Conservation (phyloP, 2,329 filamentous ascomycete genomes). For the Chaetomiaceae sp. region DNA sequence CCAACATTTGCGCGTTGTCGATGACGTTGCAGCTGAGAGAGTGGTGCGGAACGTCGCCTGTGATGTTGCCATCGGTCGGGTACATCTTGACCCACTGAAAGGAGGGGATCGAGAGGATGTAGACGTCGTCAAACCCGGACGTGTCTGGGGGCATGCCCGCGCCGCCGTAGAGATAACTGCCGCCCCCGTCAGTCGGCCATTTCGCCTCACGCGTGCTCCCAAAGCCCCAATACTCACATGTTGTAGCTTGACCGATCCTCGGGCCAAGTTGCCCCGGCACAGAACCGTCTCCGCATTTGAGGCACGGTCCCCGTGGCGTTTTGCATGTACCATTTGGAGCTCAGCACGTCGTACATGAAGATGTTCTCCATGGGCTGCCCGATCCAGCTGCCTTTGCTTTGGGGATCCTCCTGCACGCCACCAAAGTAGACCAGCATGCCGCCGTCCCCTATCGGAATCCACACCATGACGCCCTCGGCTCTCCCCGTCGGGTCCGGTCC, state of each 20-base stretch:
- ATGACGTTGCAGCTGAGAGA: slow-evolving; percentile 55
- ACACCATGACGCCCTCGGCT: slow-evolving; percentile 57
- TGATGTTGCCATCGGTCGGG: slow-evolving; percentile 36
- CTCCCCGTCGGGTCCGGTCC: slow-evolving; percentile 49
- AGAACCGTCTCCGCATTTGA: slow-evolving; percentile 51
- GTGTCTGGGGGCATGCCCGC: slow-evolving; percentile 42
- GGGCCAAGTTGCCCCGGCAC: slow-evolving; percentile 56
- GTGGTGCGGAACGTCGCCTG: slow-evolving; percentile 45
- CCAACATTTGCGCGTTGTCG: slow-evolving; percentile 54
- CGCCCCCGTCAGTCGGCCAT: background rate
- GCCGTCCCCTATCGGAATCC: slow-evolving; percentile 53
- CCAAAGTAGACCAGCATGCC: slow-evolving; percentile 60
- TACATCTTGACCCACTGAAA: slow-evolving; percentile 60
- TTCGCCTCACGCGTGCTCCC: background rate
- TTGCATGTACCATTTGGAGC: slow-evolving; percentile 56
- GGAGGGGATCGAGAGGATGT: slow-evolving; percentile 56
- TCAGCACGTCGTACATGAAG: slow-evolving; percentile 56
- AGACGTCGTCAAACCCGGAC: slow-evolving; percentile 56
- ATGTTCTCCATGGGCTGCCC: slow-evolving; percentile 47
- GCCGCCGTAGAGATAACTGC: slow-evolving; percentile 59
- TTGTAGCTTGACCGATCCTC: slow-evolving; percentile 59
- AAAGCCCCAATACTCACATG: slow-evolving; percentile 41
- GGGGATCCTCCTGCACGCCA: slow-evolving; percentile 47
- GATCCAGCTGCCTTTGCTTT: slow-evolving; percentile 42
- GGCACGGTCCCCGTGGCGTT: slow-evolving; percentile 51